A percentile compares a stretch with the other conserved stretches of the same genome.
phyloP scores from a whole-genome alignment of 306 rosid genomes.

The Castanea crenata region DNA sequence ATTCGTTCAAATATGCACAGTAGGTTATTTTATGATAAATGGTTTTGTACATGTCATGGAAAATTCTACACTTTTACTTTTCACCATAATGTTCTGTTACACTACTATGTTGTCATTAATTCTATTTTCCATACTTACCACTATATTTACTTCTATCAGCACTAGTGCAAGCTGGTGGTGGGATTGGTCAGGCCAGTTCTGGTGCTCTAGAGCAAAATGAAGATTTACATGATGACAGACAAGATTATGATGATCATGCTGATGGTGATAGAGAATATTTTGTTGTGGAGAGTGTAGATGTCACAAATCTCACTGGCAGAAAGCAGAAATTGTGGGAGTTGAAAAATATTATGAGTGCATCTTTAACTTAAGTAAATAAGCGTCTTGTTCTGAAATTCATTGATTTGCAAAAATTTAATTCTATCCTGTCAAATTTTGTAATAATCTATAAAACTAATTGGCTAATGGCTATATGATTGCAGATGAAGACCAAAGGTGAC shows the following conservation, averaged over 20 bases:
- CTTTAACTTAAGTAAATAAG: not conserved
- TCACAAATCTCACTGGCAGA: constrained; percentile 56
- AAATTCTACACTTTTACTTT: too few species aligned
- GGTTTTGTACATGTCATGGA: not conserved
- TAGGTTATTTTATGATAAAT: not conserved
- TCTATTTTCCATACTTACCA: not conserved
- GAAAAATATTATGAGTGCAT: constrained; percentile 70
- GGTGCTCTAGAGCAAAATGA: constrained; percentile 42
- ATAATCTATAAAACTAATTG: not conserved
- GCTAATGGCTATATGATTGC: constrained; percentile 17
- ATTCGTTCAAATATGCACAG: not conserved
- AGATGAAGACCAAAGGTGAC: constrained; percentile 84
- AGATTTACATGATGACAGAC: constrained; percentile 46
- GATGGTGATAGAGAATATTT: constrained; percentile 53
- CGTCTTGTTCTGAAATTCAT: not conserved
- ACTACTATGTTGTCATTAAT: not conserved
- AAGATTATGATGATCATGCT: constrained; percentile 40
- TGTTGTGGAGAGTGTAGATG: constrained; percentile 31
- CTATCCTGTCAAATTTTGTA: constrained; percentile 5
- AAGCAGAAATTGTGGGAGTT: constrained; percentile 80
- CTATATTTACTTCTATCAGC: constrained; percentile 30
- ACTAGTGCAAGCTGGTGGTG: constrained; percentile 42
- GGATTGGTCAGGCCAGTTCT: constrained; percentile 28
- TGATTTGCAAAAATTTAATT: not conserved
- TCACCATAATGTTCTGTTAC: not conserved